Evolutionary conservation across 148 eudicot genomes (phyloP), one percentile per base, ranked within the genome.

Genomic region (Nyssa sinensis): DNA sequence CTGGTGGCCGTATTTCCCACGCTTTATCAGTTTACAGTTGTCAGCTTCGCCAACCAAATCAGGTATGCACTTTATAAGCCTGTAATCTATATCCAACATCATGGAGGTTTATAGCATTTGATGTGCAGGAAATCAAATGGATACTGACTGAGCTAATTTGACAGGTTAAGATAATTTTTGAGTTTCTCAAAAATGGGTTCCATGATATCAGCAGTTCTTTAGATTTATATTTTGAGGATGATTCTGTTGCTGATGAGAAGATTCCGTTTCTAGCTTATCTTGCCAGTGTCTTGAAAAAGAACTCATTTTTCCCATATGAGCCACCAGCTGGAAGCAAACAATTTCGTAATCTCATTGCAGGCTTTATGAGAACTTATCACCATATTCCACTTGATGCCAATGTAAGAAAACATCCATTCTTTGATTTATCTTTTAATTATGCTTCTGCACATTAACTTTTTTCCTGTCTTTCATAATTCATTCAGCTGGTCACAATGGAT

Each of bases 1-100:
- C 92, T 67, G 98, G 98, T 66, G 98, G 98, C 72, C 88, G 90
- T 47, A 92, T 95, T 75, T 90, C 98, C 78, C 98, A 95, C 82
- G 97, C 97, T 85, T 84, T 95, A 72, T 95, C 98, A 55, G 98
- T 95, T 76, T 92, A 78, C 74, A 95, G 97, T 51, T 94, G 98
- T 83, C 92, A 90, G 77, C 90, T 94, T 70, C 96, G 97, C 80
- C 93, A 87, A 81, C 98, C 96, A 64, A 92, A 81, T 80, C 93
- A 94, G 91, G 98, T 88, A 47, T 59, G 63, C 34, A 32, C 44
- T 62, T 69, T 44, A 17, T 24, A 12, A 31, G 17, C 9, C 4
- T 37, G 44, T 37, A 17, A 11, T 74, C 32, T 2, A 12, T 10
- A 16, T 21, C 19, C 6, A 9, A 47, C 63, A 28, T 68, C 66